A percentile compares a stretch with the other conserved stretches of the same genome.
Conservation (phyloP, 345 rosid genomes). For the Toxicodendron radicans region DNA sequence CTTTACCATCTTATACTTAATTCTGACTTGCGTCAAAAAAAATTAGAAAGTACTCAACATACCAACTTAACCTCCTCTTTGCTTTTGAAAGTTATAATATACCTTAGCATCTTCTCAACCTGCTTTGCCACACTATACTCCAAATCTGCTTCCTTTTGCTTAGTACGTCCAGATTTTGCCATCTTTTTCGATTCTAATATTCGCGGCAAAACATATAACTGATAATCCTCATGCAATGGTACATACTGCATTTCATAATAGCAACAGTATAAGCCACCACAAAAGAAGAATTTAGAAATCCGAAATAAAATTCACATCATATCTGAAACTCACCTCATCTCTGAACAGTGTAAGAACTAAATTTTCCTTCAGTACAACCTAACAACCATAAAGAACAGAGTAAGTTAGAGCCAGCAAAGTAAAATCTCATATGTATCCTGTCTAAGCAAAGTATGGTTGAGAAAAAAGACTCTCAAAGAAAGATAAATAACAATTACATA, state of each 20-base stretch:
- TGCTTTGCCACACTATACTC: constrained; percentile 99
- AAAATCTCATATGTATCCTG: background rate
- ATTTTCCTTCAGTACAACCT: constrained; percentile 97
- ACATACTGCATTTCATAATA: constrained; percentile 63
- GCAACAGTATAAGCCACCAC: constrained; percentile 31
- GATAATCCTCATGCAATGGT: constrained; percentile 92
- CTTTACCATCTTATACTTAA: constrained; percentile 21
- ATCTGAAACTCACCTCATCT: constrained; percentile 70
- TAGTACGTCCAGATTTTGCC: constrained; percentile 97
- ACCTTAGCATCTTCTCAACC: constrained; percentile 99
- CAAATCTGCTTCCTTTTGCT: constrained; percentile 92
- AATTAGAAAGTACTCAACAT: background rate
- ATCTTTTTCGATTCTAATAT: constrained; percentile 93
- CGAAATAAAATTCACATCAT: background rate
- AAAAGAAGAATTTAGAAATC: constrained; percentile 13
- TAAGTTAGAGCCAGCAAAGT: constrained; percentile 3
- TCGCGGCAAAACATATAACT: constrained; percentile 91
- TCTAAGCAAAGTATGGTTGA: background rate
- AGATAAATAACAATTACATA: too few relatives aligned
- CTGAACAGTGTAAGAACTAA: constrained; percentile 80
- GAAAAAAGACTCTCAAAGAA: too few relatives aligned
- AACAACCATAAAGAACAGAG: constrained; percentile 30
- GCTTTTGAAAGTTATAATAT: constrained; percentile 18
- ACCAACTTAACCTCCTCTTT: background rate
- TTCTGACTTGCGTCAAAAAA: constrained; percentile 4